phyloP scores from a whole-genome alignment of 768 basidiomycete species.

The Boletus patriciae region DNA sequence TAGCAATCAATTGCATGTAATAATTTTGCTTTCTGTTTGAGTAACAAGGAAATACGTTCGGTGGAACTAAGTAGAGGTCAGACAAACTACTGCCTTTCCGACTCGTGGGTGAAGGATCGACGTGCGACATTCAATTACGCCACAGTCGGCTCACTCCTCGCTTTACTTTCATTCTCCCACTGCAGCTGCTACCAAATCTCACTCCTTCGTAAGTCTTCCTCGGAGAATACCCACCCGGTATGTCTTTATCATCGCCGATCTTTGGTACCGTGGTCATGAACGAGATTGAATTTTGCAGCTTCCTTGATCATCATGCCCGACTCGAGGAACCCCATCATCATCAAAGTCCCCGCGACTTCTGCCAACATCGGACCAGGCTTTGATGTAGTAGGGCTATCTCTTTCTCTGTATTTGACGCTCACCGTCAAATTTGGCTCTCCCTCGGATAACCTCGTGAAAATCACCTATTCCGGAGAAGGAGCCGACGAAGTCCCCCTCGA shows the following conservation, averaged over 20 bases:
- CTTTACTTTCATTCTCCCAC: neutral
- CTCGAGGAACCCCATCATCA: constrained; percentile 47
- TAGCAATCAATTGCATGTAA: neutral
- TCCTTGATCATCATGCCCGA: constrained; percentile 27
- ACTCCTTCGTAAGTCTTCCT: neutral
- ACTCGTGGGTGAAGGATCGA: constrained; percentile 14
- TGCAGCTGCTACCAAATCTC: neutral
- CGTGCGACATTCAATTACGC: neutral
- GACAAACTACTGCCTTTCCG: constrained; percentile 1
- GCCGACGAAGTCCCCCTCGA: constrained; percentile 88
- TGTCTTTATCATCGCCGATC: neutral
- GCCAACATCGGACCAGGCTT: constrained; percentile 99
- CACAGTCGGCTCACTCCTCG: neutral
- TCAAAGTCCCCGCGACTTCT: constrained; percentile 93
- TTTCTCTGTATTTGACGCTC: constrained; percentile 82
- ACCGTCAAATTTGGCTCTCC: constrained; percentile 49
- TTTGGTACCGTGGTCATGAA: neutral
- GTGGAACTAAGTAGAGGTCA: neutral
- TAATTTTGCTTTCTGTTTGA: neutral
- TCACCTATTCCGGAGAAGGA: constrained; percentile 87
- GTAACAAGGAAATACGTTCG: neutral
- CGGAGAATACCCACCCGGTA: constrained; percentile 1
- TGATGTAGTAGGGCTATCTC: constrained; percentile 97
- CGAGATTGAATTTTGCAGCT: neutral
- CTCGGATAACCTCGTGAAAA: constrained; percentile 51